Conservation (phyloP, 805 yeast genomes). For the Cyberlindnera euphorbiiphila region DNA sequence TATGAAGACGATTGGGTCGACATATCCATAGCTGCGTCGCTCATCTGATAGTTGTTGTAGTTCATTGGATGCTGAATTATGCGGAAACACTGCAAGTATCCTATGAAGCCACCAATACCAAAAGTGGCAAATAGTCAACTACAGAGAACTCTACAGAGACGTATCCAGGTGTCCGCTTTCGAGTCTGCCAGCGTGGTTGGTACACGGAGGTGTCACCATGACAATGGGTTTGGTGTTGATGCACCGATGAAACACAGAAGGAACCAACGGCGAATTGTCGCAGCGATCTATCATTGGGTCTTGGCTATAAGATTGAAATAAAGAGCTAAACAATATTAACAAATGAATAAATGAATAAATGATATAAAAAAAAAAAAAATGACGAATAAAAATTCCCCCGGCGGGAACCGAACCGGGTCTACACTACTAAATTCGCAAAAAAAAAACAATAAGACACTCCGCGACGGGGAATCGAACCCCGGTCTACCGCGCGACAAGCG, state of each 20-base stretch:
- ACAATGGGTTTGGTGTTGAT: constrained; percentile 3
- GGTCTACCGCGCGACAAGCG: constrained; percentile 30
- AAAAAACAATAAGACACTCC: constrained; percentile 18
- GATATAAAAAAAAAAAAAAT: no score
- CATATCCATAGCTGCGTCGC: constrained; percentile 13
- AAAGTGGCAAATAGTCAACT: no score
- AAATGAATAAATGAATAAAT: background rate
- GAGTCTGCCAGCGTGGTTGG: constrained; percentile 2
- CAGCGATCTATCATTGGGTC: no score
- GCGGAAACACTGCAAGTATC: no score
- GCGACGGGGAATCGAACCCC: constrained; percentile 31
- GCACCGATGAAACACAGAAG: constrained; percentile 1
- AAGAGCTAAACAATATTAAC: no score
- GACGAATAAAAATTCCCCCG: no score
- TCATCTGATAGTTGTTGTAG: constrained; percentile 4
- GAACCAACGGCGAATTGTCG: background rate
- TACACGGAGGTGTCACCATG: constrained; percentile 13
- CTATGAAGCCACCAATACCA: no score
- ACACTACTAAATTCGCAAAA: background rate
- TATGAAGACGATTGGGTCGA: constrained; percentile 18
- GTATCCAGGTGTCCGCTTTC: background rate
- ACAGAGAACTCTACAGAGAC: no score
- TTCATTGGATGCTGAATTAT: no score
- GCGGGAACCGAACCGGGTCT: no score
- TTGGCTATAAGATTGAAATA: no score